Base-by-base conservation (phyloP, 176 grass and related monocot species). In the Oropetium thomaeum region DNA sequence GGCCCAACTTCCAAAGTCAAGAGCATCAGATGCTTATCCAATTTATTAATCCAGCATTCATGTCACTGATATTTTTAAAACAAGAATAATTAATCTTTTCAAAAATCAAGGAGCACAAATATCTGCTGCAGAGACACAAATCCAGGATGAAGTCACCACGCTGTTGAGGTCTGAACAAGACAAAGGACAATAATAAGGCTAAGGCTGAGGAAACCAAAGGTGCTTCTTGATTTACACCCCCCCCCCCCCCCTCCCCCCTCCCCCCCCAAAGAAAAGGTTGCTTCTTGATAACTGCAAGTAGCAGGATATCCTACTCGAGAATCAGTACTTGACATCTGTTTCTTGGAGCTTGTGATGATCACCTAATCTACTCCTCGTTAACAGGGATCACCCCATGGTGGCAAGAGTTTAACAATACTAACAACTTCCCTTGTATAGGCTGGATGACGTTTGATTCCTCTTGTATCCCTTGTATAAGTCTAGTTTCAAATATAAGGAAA, bases 1-100 rank as follows among this genome's bases (percentile, higher is more conserved):
- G 73, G 67, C 58, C 49, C 48, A 15, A 19, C 32, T 71, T 48
- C 25, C 40, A 11, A 58, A 71, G 58, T 87, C 85, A 71, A 76
- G 30, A 40, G 1, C 13, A 15, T 7, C 69, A 11, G 22, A 76
- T 76, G 31, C 79, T 77, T 77, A 82, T 71, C 5, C 5, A 0
- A 27, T 48, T 65, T 65, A 8, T 31, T 27, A 48, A n/a, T 20
- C 45, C 55, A 39, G 30, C 65, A 48, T n/a, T n/a, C n/a, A n/a
- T n/a, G n/a, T n/a, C n/a, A n/a, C n/a, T n/a, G n/a, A n/a, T n/a
- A n/a, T n/a, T n/a, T n/a, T n/a, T n/a, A 65, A 65, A 57, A 26
- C 30, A 44, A 10, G 20, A 65, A 16, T n/a, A 29, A 63, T 34
- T n/a, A 5, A 31, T 20, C 39, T 16, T 17, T 16, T 17, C 20